Evolutionary conservation across 768 basidiomycete species (phyloP), one percentile per base, ranked within the genome.

Genomic region (Kondoa subrosea): DNA sequence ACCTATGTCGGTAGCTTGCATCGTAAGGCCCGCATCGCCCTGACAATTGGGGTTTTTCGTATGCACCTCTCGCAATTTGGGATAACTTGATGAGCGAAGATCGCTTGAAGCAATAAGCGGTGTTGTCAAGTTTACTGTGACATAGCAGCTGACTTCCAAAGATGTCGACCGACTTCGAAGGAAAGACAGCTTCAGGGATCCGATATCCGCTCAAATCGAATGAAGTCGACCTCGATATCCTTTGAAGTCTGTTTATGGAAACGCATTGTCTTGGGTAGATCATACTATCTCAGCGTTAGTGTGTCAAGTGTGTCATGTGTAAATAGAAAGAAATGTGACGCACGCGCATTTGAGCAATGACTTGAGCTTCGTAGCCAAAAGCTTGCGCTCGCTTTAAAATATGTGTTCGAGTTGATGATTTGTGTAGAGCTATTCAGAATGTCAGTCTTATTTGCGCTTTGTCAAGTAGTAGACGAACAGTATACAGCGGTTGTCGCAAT

Each of bases 231-330:
- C 30, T 67, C 68, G 66, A 75, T 75, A 59, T 75, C 74, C 26
- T 74, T 68, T 26, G 71, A 69, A 59, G 67, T 69, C 67, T 73
- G 66, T 69, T 75, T 75, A 67, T 75, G 74, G 61, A 74, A 72
- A 2, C 68, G 67, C 74, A 75, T 75, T 26, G 74, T 74, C 59
- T 70, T 72, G 3, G 72, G 72, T 21, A 66, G 33, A 21, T 57
- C 66, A 60, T 57, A 70, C 27, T 34, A 32, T n/a, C n/a, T n/a
- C n/a, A n/a, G 33, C 2, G 8, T 25, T 57, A 66, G 29, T 32
- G 30, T 31, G 27, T 30, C 59, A 64, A n/a, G 1, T 25, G 25
- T 29, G 25, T 0, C 29, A 40, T 21, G 3, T 32, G 30, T 33
- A 27, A 27, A 63, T 32, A 50, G 12, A 21, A 50, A 21, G 40